Percentiles rank a stretch among this genome's conserved stretches.
These are phyloP conservation scores for Alliaria petiolata DNA, from an alignment of 345 rosid genomes.

Conservation along the genomic window DNA sequence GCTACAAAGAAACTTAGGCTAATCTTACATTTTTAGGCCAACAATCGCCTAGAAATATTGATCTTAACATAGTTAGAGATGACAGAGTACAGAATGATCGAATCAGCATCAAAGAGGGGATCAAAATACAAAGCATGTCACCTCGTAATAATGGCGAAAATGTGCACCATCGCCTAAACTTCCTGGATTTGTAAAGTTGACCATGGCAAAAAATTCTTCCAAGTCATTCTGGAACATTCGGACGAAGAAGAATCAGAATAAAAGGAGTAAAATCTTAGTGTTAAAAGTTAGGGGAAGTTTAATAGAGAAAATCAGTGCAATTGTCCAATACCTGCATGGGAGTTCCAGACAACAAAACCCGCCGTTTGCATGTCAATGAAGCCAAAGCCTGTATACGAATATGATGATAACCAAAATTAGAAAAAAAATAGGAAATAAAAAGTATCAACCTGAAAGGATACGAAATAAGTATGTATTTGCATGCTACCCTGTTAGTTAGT, in stretches of 20 bases:
- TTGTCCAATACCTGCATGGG: conserved; percentile 81
- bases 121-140: conserved; percentile 17
- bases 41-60: neutral
- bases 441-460: conserved; percentile 1
- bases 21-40: neutral
- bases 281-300: neutral
- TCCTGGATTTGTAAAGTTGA: conserved; percentile 94
- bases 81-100: neutral
- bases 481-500: conserved; percentile 80
- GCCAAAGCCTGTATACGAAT: conserved; percentile 97
- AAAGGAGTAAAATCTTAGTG: neutral
- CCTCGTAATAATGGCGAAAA: conserved; percentile 96
- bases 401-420: conserved; percentile 10
- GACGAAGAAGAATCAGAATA: conserved; percentile 12
- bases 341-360: conserved; percentile 93
- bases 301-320: conserved; percentile 8
- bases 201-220: conserved; percentile 99
- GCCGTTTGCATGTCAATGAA: conserved; percentile 78
- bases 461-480: conserved; percentile 16
- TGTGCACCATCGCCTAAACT: conserved; percentile 81
- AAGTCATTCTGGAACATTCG: conserved; percentile 75
- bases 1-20: neutral
- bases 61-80: neutral
- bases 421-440: neutral
- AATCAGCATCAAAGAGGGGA: too few species aligned